Evolutionary conservation across 73 alveolate genomes (phyloP).

Genomic region (Paramecium tetraurelia): DNA sequence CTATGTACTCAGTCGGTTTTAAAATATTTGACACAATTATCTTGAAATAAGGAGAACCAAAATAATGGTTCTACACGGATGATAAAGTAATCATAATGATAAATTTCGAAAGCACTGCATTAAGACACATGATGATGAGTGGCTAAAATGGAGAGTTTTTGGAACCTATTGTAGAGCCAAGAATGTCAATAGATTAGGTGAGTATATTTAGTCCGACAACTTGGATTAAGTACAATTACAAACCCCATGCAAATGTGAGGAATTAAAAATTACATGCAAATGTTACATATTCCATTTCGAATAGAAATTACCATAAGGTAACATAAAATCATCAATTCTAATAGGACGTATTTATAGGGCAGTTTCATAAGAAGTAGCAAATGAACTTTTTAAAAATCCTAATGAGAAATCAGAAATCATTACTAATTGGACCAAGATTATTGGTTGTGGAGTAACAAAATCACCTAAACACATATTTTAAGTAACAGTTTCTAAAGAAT

Average conservation of each 20-base stretch:
- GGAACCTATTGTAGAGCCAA: not conserved
- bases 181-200: not conserved
- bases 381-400: slow-evolving; percentile 10
- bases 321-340: not conserved
- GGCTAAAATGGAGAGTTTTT: slow-evolving; percentile 46
- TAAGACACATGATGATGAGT: slow-evolving; percentile 15
- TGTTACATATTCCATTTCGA: not conserved
- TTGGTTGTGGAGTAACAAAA: not conserved
- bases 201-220: not conserved
- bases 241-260: not conserved
- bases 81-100: not conserved
- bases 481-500: not conserved
- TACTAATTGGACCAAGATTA: slow-evolving; percentile 22
- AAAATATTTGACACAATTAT: not conserved
- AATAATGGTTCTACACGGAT: slow-evolving; percentile 41
- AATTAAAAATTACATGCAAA: not conserved
- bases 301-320: slow-evolving; percentile 20
- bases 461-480: not conserved
- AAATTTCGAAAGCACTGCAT: not conserved
- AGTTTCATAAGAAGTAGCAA: slow-evolving; percentile 10
- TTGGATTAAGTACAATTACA: not conserved
- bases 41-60: slow-evolving; percentile 25
- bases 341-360: slow-evolving; percentile 28
- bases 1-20: slow-evolving; percentile 11
- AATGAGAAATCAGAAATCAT: slow-evolving; percentile 12